These are phyloP conservation scores for Tillandsia leiboldiana DNA, from an alignment of 176 grass and related monocot species.

Conservation along the genomic window DNA sequence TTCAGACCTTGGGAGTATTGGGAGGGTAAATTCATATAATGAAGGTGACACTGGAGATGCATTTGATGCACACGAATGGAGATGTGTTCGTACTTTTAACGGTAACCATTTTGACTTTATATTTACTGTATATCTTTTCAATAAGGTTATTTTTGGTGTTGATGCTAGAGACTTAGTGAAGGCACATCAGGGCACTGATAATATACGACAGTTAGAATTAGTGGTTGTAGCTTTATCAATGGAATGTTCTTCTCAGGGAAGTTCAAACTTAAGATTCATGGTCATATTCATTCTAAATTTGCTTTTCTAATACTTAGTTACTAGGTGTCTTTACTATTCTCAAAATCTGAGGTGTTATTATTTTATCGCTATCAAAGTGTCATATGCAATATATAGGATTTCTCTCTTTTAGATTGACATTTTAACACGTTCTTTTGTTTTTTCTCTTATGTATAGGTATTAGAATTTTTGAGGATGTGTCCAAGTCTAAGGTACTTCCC, in stretches of 20 bases:
- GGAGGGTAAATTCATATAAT: constrained; percentile 36
- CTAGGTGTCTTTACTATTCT: too few relatives aligned
- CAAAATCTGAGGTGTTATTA: neutral
- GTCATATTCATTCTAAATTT: too few relatives aligned
- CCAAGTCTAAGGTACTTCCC: constrained; percentile 59
- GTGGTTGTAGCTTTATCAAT: too few relatives aligned
- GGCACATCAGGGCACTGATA: too few relatives aligned
- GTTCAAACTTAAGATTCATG: neutral
- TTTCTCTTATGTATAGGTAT: constrained; percentile 46
- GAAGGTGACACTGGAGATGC: constrained; percentile 64
- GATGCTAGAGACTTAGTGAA: neutral
- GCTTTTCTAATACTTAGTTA: too few relatives aligned
- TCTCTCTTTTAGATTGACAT: neutral
- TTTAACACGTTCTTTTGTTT: neutral
- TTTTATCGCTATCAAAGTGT: neutral
- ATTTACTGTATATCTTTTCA: neutral
- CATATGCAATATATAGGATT: neutral
- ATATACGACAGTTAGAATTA: too few relatives aligned
- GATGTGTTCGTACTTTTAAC: constrained; percentile 75
- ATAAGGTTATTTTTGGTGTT: neutral
- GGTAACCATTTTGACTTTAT: constrained; percentile 27
- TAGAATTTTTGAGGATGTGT: constrained; percentile 86
- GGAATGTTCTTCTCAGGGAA: too few relatives aligned
- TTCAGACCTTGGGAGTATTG: constrained; percentile 41
- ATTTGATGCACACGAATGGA: constrained; percentile 83